Conservation (phyloP, 2,329 filamentous ascomycete species). For the Reticulascus tulasneorum region DNA sequence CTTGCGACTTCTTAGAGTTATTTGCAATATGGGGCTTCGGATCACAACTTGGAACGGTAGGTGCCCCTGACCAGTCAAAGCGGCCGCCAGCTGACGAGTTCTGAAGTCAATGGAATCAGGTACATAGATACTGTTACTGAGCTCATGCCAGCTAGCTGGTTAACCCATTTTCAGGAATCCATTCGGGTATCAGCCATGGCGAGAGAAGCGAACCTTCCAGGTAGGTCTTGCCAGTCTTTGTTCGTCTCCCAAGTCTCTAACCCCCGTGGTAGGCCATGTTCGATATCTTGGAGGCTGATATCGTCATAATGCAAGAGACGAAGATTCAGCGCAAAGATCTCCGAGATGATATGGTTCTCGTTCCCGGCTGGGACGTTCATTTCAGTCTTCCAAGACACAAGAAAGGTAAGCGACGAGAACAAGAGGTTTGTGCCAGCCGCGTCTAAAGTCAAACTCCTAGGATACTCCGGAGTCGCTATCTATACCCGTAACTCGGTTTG, state of each 20-base stretch:
- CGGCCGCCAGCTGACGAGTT: constrained; percentile 18
- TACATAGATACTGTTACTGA: constrained; percentile 23
- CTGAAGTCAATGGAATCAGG: constrained; percentile 75
- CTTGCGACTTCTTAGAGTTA: too few relatives aligned
- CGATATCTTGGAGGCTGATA: constrained; percentile 85
- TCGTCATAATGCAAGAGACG: constrained; percentile 90
- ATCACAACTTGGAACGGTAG: constrained; percentile 86
- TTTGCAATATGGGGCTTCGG: constrained; percentile 61
- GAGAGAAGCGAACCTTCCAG: constrained; percentile 64
- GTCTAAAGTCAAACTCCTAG: constrained; percentile 37
- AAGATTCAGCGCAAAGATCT: constrained; percentile 95
- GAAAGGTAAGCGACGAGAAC: constrained; percentile 58
- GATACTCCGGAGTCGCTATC: constrained; percentile 92
- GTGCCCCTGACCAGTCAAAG: constrained; percentile 15
- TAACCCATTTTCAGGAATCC: constrained; percentile 56
- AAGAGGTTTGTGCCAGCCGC: not conserved
- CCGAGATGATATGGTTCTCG: constrained; percentile 89
- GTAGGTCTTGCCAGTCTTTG: constrained; percentile 31
- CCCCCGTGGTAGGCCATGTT: constrained; percentile 70
- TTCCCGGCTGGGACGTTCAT: constrained; percentile 93
- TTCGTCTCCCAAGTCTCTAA: not conserved
- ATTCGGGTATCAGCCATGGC: constrained; percentile 82
- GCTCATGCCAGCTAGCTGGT: not conserved
- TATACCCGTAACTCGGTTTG: constrained; percentile 89
- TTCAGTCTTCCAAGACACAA: constrained; percentile 92